Base-by-base conservation (phyloP, 2,329 filamentous ascomycete species). In the Grosmannia serpens region DNA sequence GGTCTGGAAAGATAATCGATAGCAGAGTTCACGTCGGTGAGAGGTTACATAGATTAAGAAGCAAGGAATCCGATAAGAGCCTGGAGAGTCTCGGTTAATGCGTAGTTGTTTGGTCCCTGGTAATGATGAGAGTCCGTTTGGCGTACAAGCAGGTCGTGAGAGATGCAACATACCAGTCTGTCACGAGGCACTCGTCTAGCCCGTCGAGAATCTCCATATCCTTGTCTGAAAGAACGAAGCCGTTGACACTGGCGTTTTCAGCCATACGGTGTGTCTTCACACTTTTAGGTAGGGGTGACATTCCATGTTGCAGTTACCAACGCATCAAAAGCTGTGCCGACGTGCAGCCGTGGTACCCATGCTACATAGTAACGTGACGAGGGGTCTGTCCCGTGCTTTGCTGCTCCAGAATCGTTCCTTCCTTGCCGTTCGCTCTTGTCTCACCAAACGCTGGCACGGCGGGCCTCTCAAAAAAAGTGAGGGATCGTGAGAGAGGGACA, bases 221-320 rank as follows among this genome's bases (percentile, higher is more conserved):
- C n/a, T 69, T 75, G n/a, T 76, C 73, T 0, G 77, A 76, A 56
- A 91, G 85, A 57, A 78, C 75, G 62, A 88, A 84, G 0, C 74
- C 72, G 2, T 76, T 79, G 15, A 90, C 75, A 44, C 82, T 70
- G 3, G 77, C 82, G 67, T 91, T 91, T 67, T 84, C 80, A 5
- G 79, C 64, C 58, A 91, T 84, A 29, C 87, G 77, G 54, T 81
- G 77, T 66, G 75, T 75, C 60, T 75, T 80, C 26, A 80, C 75
- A 67, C 86, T 89, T 77, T 94, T 91, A 5, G 88, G 88, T 62
- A 91, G 72, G 5, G 86, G 83, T 51, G 90, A 81, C 65, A 85
- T 85, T 41, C 82, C 83, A 67, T 90, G 81, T 69, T 94, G 88
- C 62, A 92, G 70, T 58, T 83, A 86, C 89, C 89, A 94, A 58